A percentile compares a stretch with the other conserved stretches of the same genome.
phyloP scores from a whole-genome alignment of 2,329 filamentous ascomycete species.

The Trichophyton benhamiae region DNA sequence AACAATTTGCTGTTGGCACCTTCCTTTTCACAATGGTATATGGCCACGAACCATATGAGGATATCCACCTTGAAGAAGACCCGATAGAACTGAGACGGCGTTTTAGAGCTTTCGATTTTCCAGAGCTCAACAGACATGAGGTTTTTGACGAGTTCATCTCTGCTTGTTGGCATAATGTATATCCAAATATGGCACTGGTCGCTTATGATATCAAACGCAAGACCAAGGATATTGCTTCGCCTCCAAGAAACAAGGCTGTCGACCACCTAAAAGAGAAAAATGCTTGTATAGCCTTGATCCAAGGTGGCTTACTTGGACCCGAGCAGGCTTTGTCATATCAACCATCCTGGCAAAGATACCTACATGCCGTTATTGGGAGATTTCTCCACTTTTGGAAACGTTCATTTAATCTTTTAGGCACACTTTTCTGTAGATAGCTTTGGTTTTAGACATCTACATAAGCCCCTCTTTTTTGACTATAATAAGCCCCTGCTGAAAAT shows the following conservation, averaged over 20 bases:
- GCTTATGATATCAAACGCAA: constrained; percentile 15
- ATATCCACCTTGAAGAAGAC: constrained; percentile 4
- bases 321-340: constrained; percentile 6
- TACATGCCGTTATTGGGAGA: constrained; percentile 1
- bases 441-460: too few species aligned
- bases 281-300: constrained; percentile 5
- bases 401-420: not conserved
- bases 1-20: constrained; percentile 14
- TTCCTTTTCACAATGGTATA: constrained; percentile 17
- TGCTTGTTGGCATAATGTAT: constrained; percentile 16
- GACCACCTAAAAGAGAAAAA: constrained; percentile 4
- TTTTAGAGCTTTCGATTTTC: constrained; percentile 14
- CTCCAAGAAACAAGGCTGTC: constrained; percentile 10
- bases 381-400: not conserved
- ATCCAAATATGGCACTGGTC: constrained; percentile 15
- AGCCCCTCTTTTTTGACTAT: too few species aligned
- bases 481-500: too few species aligned
- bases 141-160: constrained; percentile 14
- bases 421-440: not conserved
- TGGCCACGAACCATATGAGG: constrained; percentile 12
- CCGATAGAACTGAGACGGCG: constrained; percentile 6
- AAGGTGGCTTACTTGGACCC: constrained; percentile 8
- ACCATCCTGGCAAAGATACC: constrained; percentile 6
- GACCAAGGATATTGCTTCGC: constrained; percentile 9
- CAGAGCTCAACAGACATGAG: constrained; percentile 13